Evolutionary conservation across 2,329 filamentous ascomycete species (phyloP), one percentile per base, ranked within the genome.

Genomic region (Calonectria pseudoturangicola): DNA sequence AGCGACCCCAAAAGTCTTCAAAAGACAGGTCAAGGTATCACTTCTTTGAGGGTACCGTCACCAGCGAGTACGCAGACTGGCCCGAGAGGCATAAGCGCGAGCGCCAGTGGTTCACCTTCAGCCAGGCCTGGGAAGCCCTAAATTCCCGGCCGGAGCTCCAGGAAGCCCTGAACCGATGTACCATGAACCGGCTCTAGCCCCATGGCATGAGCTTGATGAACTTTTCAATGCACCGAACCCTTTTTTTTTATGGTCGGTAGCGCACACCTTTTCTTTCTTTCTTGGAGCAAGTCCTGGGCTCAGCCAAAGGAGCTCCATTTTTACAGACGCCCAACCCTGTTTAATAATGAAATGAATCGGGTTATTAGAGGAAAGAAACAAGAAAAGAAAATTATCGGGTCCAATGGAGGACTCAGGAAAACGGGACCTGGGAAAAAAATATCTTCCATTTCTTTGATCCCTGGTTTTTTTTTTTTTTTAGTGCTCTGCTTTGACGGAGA

Each of bases 21-120:
- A 92, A 92, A 83, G 89, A 91, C 75, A 86, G 87, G 58, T 87
- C 90, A 69, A 89, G 89, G 79, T 96, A 96, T 84, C 92, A 93
- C 79, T 97, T 96, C 85, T 97, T 92, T 85, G 94, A 98, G 85
- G 96, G 93, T 75, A 93, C 91, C n/a, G 97, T 99, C 74, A 91
- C 93, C 75, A 93, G 92, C 80, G 95, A 98, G 86, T 94, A 97
- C 84, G 87, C 89, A 18, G 92, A 96, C 71, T 99, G 97, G 97
- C 97, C 97, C 1, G 97, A 99, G 87, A 93, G 91, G 87, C 92
- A 98, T 85, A 98, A 98, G 89, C 91, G 97, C 80, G 93, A 93
- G 83, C 92, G 97, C 73, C 91, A 93, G 83, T 99, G 97, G 97
- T 95, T 98, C 84, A 93, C 92, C 65, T 98, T 95, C 83, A 86